Base-by-base conservation (phyloP, 345 rosid species). In the Eucalyptus camaldulensis region DNA sequence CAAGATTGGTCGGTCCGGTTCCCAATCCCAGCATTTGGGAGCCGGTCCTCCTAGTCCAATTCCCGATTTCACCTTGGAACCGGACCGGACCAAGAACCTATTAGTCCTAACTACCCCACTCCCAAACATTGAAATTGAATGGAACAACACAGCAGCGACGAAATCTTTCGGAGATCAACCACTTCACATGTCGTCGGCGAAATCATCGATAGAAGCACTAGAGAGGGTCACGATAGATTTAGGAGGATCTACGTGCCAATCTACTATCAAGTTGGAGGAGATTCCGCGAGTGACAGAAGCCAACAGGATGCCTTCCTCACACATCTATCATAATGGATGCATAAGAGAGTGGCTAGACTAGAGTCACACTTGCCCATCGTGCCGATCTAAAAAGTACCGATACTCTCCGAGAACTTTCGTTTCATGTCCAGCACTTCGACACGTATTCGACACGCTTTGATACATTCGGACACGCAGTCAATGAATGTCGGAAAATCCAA, bases 381-480 rank as follows among this genome's bases (percentile, higher is more conserved):
- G 8, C 45, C 4, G 4, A 15, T 67, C 5, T 53, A 53, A 2
- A 53, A 53, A 53, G 1, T 8, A 53, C 10, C 2, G 0, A 53
- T 5, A 19, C 25, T 53, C 1, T 53, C 2, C 2, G 5, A 53
- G 10, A 3, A 0, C 10, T 53, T 53, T 1, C 5, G 1, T 53
- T 0, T 53, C 10, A 19, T 19, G 0, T 53, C 0, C 56, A 0
- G 1, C 56, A 7, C 56, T 53, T 8, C 10, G 9, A 19, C 2
- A 53, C 1, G 5, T 17, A 19, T 19, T 2, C 0, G 0, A 19
- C 2, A 53, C 5, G 1, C 0, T 1, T 53, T 1, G 0, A 8
- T 19, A 53, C 10, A 53, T 53, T 53, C 1, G 0, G 5, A 4
- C 10, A 53, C 2, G 0, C 1, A 19, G 0, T 53, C 25, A 19